Percentiles rank a stretch among this genome's conserved stretches.
These are phyloP conservation scores for Cercospora sp. DNA, from an alignment of 2,329 filamentous ascomycete genomes.

Conservation along the genomic window DNA sequence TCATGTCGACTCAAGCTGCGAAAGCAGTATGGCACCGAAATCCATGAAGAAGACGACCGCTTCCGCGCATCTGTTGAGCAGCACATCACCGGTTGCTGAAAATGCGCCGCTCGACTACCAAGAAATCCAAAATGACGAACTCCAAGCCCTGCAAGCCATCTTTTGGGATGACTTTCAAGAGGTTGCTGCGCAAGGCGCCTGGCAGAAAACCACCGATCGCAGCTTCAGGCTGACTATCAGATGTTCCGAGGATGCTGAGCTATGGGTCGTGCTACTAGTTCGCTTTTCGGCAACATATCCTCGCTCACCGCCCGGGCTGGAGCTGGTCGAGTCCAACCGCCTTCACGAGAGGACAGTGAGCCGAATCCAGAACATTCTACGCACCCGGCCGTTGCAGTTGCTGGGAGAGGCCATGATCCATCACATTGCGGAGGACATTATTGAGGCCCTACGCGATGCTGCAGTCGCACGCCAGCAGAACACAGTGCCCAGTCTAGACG, in stretches of 20 bases:
- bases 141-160: constrained; percentile 81
- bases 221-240: constrained; percentile 79
- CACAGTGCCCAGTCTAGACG: constrained; percentile 80
- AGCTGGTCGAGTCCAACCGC: constrained; percentile 62
- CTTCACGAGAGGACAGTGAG: constrained; percentile 70
- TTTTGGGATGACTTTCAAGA: constrained; percentile 85
- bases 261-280: constrained; percentile 71
- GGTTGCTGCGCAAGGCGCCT: constrained; percentile 64
- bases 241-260: constrained; percentile 69
- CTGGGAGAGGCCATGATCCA: constrained; percentile 66
- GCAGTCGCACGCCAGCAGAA: constrained; percentile 71
- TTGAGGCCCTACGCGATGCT: constrained; percentile 80
- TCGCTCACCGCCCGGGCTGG: constrained; percentile 73
- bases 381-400: constrained; percentile 65
- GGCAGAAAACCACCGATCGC: constrained; percentile 86
- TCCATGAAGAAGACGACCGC: constrained; percentile 43
- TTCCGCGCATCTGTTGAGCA: constrained; percentile 26
- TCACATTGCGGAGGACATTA: constrained; percentile 60
- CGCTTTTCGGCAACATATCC: constrained; percentile 89
- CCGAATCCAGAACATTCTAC: constrained; percentile 69
- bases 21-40: constrained; percentile 48
- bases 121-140: constrained; percentile 83
- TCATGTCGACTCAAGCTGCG: constrained; percentile 7
- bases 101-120: constrained; percentile 63
- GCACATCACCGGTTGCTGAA: constrained; percentile 15